phyloP scores from a whole-genome alignment of 108 stramenopile species.

The Cylindrotheca fusiformis region DNA sequence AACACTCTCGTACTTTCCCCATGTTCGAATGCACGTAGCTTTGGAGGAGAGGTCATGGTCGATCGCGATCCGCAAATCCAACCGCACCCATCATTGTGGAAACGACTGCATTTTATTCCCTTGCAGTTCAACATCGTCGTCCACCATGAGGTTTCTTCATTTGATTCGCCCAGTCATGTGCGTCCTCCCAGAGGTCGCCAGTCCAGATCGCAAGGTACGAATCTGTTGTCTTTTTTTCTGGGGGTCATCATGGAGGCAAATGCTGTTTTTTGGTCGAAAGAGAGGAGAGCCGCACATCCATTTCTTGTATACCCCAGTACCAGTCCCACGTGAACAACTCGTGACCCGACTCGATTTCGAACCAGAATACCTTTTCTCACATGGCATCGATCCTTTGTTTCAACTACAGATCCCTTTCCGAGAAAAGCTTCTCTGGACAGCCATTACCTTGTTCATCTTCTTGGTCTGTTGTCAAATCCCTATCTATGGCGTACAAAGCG shows the following conservation, averaged over 20 bases:
- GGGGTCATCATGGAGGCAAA: not conserved
- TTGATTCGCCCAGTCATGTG: constrained; percentile 98
- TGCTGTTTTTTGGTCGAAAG: no score
- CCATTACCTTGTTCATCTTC: constrained; percentile 99
- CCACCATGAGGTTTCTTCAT: constrained; percentile 95
- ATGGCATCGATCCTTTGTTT: not conserved
- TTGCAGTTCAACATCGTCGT: constrained; percentile 8
- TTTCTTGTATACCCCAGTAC: constrained; percentile 14
- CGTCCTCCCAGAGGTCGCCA: constrained; percentile 97
- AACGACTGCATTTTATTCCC: not conserved
- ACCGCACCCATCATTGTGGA: no score
- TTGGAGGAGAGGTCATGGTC: no score
- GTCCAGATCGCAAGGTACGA: constrained; percentile 94
- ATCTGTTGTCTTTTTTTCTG: not conserved
- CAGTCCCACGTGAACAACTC: not conserved
- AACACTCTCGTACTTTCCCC: no score
- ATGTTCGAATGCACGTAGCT: no score
- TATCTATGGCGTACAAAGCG: constrained; percentile 96
- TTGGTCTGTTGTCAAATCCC: constrained; percentile 99
- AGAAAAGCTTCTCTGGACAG: constrained; percentile 98
- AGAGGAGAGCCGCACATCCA: constrained; percentile 9
- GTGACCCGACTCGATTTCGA: constrained; percentile 21
- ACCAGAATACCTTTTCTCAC: not conserved
- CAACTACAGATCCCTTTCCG: constrained; percentile 88
- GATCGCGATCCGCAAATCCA: no score